These are phyloP conservation scores for Globisporangium paroecandrum DNA, from an alignment of 352 stramenopile species.

Conservation along the genomic window DNA sequence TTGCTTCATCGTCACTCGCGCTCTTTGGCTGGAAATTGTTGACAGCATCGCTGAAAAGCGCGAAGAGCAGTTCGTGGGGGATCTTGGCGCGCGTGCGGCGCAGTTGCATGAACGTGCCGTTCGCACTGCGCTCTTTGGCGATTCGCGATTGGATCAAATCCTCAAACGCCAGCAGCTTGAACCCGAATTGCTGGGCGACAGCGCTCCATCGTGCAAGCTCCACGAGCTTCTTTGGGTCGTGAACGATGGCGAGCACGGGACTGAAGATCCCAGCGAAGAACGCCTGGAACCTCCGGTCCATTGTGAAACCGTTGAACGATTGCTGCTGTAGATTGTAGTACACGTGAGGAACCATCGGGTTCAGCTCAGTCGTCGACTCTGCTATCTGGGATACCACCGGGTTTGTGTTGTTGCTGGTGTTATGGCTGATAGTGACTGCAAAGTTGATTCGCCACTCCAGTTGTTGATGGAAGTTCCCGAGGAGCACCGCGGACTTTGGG, in stretches of 20 bases:
- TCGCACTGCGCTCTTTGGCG: conserved; percentile 21
- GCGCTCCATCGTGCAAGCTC: neutral
- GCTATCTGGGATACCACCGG: neutral
- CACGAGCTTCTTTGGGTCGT: conserved; percentile 21
- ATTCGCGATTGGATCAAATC: conserved; percentile 18
- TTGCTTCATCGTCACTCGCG: neutral
- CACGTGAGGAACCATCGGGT: neutral
- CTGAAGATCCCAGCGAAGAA: conserved; percentile 35
- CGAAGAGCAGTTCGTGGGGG: conserved; percentile 23
- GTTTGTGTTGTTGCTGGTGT: conserved; percentile 11
- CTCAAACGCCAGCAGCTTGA: conserved; percentile 26
- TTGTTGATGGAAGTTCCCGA: conserved; percentile 15
- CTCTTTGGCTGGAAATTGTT: neutral
- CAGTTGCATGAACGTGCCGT: conserved; percentile 25
- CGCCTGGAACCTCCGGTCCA: conserved; percentile 1
- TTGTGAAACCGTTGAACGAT: neutral
- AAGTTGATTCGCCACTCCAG: conserved; percentile 26
- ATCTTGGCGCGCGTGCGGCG: conserved; percentile 29
- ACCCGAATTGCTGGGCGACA: conserved; percentile 25
- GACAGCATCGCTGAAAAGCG: conserved; percentile 19
- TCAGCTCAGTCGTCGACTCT: neutral
- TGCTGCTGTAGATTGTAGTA: conserved; percentile 3
- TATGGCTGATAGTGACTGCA: conserved; percentile 12
- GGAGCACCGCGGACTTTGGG: conserved; percentile 11
- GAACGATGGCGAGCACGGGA: conserved; percentile 29